Conservation (phyloP, 164 flowering plant species). For the Stephania japonica region DNA sequence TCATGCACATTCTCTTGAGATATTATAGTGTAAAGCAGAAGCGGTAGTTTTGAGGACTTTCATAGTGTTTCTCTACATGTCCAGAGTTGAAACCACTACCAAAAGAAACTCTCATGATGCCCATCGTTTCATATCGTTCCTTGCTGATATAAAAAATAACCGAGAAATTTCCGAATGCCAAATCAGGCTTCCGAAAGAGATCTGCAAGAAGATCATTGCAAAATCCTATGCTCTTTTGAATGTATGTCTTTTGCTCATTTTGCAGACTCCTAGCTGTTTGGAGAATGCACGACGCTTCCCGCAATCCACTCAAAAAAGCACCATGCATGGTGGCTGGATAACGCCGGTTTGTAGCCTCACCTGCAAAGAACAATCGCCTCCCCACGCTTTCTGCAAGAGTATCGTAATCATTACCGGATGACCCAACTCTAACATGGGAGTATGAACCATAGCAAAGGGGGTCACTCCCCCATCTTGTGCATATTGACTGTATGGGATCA, state of each 20-base stretch:
- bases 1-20: slow-evolving; percentile 56
- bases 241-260: slow-evolving; percentile 25
- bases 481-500: slow-evolving; percentile 77
- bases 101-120: slow-evolving; percentile 55
- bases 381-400: slow-evolving; percentile 79
- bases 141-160: slow-evolving; percentile 53
- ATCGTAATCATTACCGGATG: slow-evolving; percentile 89
- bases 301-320: slow-evolving; percentile 80
- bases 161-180: slow-evolving; percentile 55
- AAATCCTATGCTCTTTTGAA: slow-evolving; percentile 30
- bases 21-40: slow-evolving; percentile 52
- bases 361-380: slow-evolving; percentile 78
- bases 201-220: slow-evolving; percentile 42
- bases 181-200: slow-evolving; percentile 68
- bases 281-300: slow-evolving; percentile 51
- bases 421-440: slow-evolving; percentile 77
- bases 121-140: slow-evolving; percentile 51
- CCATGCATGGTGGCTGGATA: slow-evolving; percentile 98
- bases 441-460: slow-evolving; percentile 82
- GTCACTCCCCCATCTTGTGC: slow-evolving; percentile 93
- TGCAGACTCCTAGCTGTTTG: slow-evolving; percentile 30
- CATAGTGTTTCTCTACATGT: slow-evolving; percentile 17
- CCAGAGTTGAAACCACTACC: slow-evolving; percentile 18
- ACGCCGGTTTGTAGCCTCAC: slow-evolving; percentile 85
- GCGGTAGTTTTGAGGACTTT: slow-evolving; percentile 19